Base-by-base conservation (phyloP, 1,284 basidiomycete genomes). In the Paramarasmius palmivorus region DNA sequence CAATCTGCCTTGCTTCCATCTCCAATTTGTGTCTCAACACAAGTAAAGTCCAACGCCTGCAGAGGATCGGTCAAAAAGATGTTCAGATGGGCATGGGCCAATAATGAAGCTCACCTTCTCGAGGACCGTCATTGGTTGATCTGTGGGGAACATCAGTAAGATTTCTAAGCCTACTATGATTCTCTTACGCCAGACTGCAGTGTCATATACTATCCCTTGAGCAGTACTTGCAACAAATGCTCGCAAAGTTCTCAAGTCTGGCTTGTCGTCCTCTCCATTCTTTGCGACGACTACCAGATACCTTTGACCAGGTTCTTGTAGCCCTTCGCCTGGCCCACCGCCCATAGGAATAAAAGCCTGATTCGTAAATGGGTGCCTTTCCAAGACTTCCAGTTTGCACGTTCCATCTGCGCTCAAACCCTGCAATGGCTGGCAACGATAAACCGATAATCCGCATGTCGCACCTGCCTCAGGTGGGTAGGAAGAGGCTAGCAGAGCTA, bases 271-370 rank as follows among this genome's bases (percentile, higher is more conserved):
- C 20, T 61, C 59, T 5, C 88, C 88, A 58, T 88, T 92, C 62
- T 86, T 70, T 15, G 91, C 90, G 0, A 93, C 95, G 26, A 95
- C 84, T 17, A 95, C 90, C 45, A 97, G 72, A 66, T 94, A 95
- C 32, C 74, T 71, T 36, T 72, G 70, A 1, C 81, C 83, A 7
- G 81, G 73, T 36, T 81, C 74, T 2, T 60, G 63, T 36, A 86
- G 67, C 3, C 76, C 76, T 59, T 85, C 77, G 20, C 71, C 75
- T 14, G 62, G 57, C 19, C 73, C 75, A 19, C 73, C 73, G 1
- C 90, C 89, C 85, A 96, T 90, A 1, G 95, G 94, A 54, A 96
- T 81, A 68, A 97, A 97, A 3, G 89, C 85, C 67, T 95, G 92
- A 59, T 88, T 93, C 3, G 91, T 94, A 64, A 76, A 84, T 14